Evolutionary conservation across 1,139 yeast species (phyloP).

Genomic region (Cylindricascospora bacillispora): DNA sequence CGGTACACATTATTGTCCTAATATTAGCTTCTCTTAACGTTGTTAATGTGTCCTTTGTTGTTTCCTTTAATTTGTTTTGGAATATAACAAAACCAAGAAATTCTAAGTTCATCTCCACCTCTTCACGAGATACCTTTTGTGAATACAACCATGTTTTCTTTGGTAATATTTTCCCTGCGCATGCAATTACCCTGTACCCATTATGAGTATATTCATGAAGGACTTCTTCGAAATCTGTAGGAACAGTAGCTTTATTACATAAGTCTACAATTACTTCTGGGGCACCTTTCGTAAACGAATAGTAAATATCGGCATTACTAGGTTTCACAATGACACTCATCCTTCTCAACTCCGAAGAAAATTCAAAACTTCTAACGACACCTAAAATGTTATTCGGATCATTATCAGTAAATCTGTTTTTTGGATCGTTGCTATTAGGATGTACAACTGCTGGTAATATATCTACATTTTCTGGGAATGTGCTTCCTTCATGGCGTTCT

Average conservation of each 20-base stretch:
- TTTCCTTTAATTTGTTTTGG: constrained; percentile 73
- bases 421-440: constrained; percentile 25
- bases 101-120: constrained; percentile 51
- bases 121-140: constrained; percentile 40
- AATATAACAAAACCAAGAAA: constrained; percentile 85
- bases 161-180: constrained; percentile 54
- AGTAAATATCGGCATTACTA: constrained; percentile 26
- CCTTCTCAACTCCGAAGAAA: constrained; percentile 70
- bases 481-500: constrained; percentile 26
- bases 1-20: constrained; percentile 92
- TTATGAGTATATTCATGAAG: constrained; percentile 78
- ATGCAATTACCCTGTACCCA: constrained; percentile 91
- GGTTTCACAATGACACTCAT: constrained; percentile 71
- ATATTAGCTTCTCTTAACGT: constrained; percentile 53
- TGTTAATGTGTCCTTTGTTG: constrained; percentile 50
- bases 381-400: constrained; percentile 34
- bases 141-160: constrained; percentile 32
- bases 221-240: constrained; percentile 58
- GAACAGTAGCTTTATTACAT: constrained; percentile 59
- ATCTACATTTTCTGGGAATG: constrained; percentile 30
- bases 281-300: constrained; percentile 81
- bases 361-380: constrained; percentile 67
- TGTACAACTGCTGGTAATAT: constrained; percentile 38
- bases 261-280: constrained; percentile 88
- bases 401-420: constrained; percentile 22